These are phyloP conservation scores for Babesia gibsoni DNA, from an alignment of 169 alveolate species.

Conservation along the genomic window DNA sequence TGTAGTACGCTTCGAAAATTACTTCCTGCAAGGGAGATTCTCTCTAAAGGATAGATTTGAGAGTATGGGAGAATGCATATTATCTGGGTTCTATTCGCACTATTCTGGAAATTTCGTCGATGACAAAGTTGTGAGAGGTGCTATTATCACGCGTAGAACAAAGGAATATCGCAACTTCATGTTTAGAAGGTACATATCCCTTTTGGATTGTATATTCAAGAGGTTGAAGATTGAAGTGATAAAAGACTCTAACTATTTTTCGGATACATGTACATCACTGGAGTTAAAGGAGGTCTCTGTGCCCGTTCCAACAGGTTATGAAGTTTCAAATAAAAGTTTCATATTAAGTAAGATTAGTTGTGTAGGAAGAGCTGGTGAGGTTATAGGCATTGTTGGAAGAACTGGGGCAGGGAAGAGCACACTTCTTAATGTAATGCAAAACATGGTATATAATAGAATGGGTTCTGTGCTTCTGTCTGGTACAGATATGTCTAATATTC, in stretches of 20 bases:
- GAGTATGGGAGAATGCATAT: conserved; percentile 12
- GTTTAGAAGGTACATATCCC: conserved; percentile 11
- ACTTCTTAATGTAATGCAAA: neutral
- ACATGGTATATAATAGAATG: neutral
- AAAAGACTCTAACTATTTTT: neutral
- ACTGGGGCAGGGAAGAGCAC: conserved; percentile 42
- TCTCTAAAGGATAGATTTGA: neutral
- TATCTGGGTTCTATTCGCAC: neutral
- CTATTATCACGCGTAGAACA: neutral
- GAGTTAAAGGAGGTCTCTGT: conserved; percentile 3
- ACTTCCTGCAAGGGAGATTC: conserved; percentile 1
- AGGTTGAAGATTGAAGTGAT: neutral
- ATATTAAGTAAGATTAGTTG: neutral
- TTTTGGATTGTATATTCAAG: neutral
- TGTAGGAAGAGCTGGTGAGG: conserved; percentile 11
- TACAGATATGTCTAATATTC: neutral
- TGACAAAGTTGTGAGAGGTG: neutral
- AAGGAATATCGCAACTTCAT: neutral
- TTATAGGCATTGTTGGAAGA: conserved; percentile 23
- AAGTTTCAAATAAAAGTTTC: neutral
- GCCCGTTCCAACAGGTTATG: neutral
- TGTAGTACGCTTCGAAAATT: conserved; percentile 6
- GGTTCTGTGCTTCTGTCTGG: conserved; percentile 24
- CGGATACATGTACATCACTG: neutral
- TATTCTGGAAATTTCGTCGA: neutral